Conservation (phyloP, 768 basidiomycete species). For the Russula abietina region DNA sequence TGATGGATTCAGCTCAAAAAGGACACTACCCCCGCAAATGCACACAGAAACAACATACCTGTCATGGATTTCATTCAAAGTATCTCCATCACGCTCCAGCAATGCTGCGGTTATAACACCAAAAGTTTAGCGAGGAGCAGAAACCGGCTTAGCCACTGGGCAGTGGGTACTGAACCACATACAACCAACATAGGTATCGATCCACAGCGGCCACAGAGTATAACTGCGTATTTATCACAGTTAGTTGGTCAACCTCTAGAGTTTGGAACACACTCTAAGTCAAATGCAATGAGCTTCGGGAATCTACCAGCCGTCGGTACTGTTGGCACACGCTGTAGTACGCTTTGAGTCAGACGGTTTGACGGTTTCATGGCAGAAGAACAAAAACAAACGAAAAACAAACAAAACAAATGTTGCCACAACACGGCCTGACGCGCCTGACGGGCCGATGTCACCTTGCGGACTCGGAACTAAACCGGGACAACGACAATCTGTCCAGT, state of each 20-base stretch:
- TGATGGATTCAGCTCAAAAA: constrained; percentile 25
- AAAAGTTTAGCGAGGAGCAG: neutral
- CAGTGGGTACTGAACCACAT: neutral
- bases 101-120: constrained; percentile 40
- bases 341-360: too few relatives aligned
- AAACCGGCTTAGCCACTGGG: neutral
- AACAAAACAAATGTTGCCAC: too few relatives aligned
- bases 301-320: constrained; percentile 31
- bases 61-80: constrained; percentile 47
- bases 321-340: too few relatives aligned
- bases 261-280: constrained; percentile 58
- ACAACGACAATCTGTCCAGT: too few relatives aligned
- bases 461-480: too few relatives aligned
- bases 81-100: constrained; percentile 42
- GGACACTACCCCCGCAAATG: neutral
- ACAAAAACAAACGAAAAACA: too few relatives aligned
- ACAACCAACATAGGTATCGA: constrained; percentile 70
- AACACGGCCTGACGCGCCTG: too few relatives aligned
- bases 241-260: neutral
- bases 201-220: constrained; percentile 84
- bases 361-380: too few relatives aligned
- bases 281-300: constrained; percentile 71
- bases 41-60: constrained; percentile 30
- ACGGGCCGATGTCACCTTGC: too few relatives aligned
- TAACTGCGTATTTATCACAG: constrained; percentile 43